Evolutionary conservation across 2,329 filamentous ascomycete genomes (phyloP).

Genomic region (Fusarium sp.): DNA sequence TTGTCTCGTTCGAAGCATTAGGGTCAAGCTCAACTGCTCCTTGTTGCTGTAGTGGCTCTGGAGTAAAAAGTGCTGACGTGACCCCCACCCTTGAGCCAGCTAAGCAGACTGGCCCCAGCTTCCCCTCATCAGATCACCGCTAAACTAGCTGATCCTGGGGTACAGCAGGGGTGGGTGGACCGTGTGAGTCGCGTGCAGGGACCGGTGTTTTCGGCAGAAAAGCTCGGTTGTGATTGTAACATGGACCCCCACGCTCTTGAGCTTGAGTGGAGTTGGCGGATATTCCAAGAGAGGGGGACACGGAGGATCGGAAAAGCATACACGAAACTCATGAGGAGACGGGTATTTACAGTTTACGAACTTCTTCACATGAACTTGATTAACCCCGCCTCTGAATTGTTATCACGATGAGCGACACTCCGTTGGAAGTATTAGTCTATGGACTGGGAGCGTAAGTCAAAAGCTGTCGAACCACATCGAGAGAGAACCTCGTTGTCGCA

Average conservation of each 20-base stretch:
- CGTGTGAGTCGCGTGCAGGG: no score
- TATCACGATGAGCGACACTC: slow-evolving; percentile 51
- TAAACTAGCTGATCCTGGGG: not conserved
- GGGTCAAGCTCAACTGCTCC: no score
- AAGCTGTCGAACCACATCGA: accelerated
- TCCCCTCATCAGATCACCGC: not conserved
- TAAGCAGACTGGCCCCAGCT: not conserved
- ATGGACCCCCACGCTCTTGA: slow-evolving; percentile 13
- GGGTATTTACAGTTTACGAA: not conserved
- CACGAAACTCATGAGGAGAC: not conserved
- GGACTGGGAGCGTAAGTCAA: slow-evolving; percentile 67
- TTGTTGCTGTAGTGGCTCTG: no score
- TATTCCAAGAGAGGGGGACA: slow-evolving; percentile 11
- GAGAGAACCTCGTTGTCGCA: no score
- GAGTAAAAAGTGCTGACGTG: not conserved
- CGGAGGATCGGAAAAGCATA: slow-evolving; percentile 5
- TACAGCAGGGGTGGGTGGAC: not conserved
- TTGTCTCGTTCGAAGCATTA: no score
- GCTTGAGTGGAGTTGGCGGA: not conserved
- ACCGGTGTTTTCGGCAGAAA: not conserved
- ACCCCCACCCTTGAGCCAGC: not conserved
- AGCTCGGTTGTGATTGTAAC: not conserved
- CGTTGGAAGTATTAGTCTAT: slow-evolving; percentile 61
- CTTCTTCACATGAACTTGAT: not conserved
- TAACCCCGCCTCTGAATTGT: slow-evolving; percentile 6